These are phyloP conservation scores for Nymphaea thermarum DNA, from an alignment of 164 flowering plant species.

Conservation along the genomic window DNA sequence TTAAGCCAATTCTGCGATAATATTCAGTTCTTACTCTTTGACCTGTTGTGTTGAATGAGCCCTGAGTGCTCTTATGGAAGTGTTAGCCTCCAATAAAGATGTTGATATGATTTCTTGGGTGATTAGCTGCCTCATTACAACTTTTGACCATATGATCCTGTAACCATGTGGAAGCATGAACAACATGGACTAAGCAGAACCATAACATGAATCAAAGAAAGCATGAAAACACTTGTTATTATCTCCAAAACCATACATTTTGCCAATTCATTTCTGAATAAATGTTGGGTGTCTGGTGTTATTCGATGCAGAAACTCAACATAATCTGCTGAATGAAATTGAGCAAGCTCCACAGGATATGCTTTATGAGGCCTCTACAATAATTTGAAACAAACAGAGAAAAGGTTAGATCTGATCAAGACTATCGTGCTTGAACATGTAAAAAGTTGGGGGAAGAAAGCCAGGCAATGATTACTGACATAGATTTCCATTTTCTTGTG, in stretches of 20 bases:
- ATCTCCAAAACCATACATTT: constrained; percentile 39
- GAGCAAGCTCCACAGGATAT: constrained; percentile 93
- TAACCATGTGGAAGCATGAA: too few species aligned
- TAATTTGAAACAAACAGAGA: background rate
- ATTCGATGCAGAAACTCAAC: constrained; percentile 89
- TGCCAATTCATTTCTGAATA: constrained; percentile 54
- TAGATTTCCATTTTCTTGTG: constrained; percentile 98
- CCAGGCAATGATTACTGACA: constrained; percentile 26
- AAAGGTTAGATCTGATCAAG: background rate
- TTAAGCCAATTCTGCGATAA: too few species aligned
- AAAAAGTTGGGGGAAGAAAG: background rate
- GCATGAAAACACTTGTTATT: too few species aligned
- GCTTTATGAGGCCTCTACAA: constrained; percentile 97
- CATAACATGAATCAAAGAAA: too few species aligned
- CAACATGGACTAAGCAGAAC: too few species aligned
- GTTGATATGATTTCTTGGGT: too few species aligned
- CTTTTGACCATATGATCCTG: too few species aligned
- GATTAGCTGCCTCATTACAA: too few species aligned
- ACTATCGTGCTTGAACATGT: background rate
- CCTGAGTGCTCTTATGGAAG: too few species aligned
- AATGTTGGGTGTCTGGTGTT: constrained; percentile 63
- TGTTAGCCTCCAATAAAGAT: too few species aligned
- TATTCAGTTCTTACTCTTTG: too few species aligned
- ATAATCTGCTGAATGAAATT: constrained; percentile 92
- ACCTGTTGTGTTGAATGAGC: too few species aligned